phyloP scores from a whole-genome alignment of 2,329 filamentous ascomycete genomes.

The Fusarium sp. region DNA sequence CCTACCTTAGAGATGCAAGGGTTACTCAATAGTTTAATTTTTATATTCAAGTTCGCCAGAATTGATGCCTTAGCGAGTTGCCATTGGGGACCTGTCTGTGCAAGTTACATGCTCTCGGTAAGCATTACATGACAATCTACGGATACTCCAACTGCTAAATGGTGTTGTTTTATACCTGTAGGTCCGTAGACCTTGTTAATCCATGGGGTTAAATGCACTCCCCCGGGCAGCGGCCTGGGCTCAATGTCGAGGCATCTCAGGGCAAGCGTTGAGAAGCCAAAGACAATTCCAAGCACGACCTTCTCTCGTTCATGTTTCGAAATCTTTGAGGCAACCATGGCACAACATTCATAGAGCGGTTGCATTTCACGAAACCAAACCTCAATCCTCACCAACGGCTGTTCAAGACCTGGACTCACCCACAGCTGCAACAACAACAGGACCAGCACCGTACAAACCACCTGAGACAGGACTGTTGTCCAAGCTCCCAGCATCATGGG shows the following conservation, averaged over 20 bases:
- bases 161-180: conserved; percentile 16
- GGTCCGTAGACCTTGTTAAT: conserved; percentile 16
- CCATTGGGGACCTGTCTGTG: conserved; percentile 6
- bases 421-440: conserved; percentile 2
- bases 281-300: conserved; percentile 18
- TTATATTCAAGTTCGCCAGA: conserved; percentile 14
- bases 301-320: conserved; percentile 13
- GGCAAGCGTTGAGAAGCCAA: conserved; percentile 16
- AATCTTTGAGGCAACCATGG: conserved; percentile 18
- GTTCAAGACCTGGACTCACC: conserved; percentile 27
- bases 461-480: conserved; percentile 79
- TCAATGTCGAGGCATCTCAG: conserved; percentile 34
- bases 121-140: conserved; percentile 11
- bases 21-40: conserved; percentile 17
- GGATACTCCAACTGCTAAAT: conserved; percentile 10
- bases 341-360: conserved; percentile 29
- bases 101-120: conserved; percentile 14
- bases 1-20: conserved; percentile 12
- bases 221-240: conserved; percentile 42
- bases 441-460: conserved; percentile 65
- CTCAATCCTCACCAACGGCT: conserved; percentile 29
- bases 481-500: conserved; percentile 72
- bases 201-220: conserved; percentile 42
- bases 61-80: conserved; percentile 9
- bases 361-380: conserved; percentile 44